These are phyloP conservation scores for Boletus tomentosulus DNA, from an alignment of 768 basidiomycete species.

Conservation along the genomic window DNA sequence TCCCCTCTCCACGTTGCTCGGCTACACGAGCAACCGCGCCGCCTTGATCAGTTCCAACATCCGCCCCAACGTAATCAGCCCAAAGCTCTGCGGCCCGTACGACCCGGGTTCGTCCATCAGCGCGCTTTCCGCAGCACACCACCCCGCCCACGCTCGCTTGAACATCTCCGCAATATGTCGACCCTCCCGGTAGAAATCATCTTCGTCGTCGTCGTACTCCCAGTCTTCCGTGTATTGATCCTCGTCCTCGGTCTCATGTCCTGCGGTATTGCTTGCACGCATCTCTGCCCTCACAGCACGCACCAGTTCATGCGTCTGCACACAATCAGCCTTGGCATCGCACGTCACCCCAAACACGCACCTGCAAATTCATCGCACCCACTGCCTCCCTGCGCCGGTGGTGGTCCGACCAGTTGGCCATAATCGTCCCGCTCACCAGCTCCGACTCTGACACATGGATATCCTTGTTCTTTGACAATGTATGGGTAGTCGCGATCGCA, in stretches of 20 bases:
- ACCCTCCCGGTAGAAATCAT: conserved; percentile 27
- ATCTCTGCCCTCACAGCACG: conserved; percentile 35
- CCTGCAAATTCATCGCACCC: conserved; percentile 43
- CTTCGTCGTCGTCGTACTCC: conserved; percentile 25
- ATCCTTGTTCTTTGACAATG: conserved; percentile 35
- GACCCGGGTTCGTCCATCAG: conserved; percentile 20
- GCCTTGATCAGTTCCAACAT: conserved; percentile 40
- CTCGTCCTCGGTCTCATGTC: conserved; percentile 24
- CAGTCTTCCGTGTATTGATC: conserved; percentile 24
- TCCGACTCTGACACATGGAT: conserved; percentile 37
- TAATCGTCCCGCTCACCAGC: conserved; percentile 43
- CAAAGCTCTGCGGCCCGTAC: conserved; percentile 45
- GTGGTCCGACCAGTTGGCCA: conserved; percentile 42
- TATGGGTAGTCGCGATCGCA: conserved; percentile 34
- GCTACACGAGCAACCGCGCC: conserved; percentile 5
- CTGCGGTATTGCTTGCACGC: conserved; percentile 8
- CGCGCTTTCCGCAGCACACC: conserved; percentile 35
- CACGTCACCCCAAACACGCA: conserved; percentile 12
- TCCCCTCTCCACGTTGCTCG: conserved; percentile 23
- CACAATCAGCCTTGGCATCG: not conserved
- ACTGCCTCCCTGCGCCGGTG: conserved; percentile 38
- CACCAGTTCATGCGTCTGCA: conserved; percentile 38
- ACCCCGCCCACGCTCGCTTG: conserved; percentile 42
- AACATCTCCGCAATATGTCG: conserved; percentile 30
- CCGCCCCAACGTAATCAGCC: conserved; percentile 40